Evolutionary conservation across 106 monocot genomes (phyloP).

Genomic region (Narthecium ossifragum): DNA sequence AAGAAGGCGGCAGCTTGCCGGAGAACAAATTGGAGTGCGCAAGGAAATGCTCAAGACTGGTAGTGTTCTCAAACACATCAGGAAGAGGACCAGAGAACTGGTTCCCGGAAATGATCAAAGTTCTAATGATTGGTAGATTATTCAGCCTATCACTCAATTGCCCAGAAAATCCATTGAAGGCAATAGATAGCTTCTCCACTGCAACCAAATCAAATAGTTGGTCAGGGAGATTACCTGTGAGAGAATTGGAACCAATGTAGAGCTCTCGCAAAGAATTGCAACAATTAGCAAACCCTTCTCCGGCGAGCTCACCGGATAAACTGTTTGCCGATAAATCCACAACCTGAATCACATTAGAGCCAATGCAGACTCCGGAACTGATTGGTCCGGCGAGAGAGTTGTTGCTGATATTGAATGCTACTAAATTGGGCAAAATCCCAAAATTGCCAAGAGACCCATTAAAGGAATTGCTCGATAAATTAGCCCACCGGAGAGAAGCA

Average conservation of each 20-base stretch:
- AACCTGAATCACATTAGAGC: slow-evolving; percentile 16
- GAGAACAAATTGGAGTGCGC: slow-evolving; percentile 46
- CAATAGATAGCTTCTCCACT: slow-evolving; percentile 39
- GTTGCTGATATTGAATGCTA: slow-evolving; percentile 45
- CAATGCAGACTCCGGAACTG: slow-evolving; percentile 36
- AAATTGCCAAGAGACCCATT: slow-evolving; percentile 26
- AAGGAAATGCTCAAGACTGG: slow-evolving; percentile 30
- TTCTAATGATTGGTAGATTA: slow-evolving; percentile 27
- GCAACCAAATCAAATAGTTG: slow-evolving; percentile 36
- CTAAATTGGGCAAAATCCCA: slow-evolving; percentile 9
- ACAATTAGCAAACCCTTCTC: slow-evolving; percentile 22
- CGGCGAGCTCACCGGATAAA: slow-evolving; percentile 33
- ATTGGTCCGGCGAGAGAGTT: slow-evolving; percentile 41
- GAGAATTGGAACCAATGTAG: slow-evolving; percentile 32
- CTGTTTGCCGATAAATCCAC: slow-evolving; percentile 48
- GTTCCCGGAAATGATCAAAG: slow-evolving; percentile 34
- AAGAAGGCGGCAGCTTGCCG: slow-evolving; percentile 37
- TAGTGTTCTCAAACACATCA: slow-evolving; percentile 47
- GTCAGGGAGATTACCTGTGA: slow-evolving; percentile 48
- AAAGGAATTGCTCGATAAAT: slow-evolving; percentile 57
- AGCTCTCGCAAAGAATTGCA: slow-evolving; percentile 31
- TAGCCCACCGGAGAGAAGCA: slow-evolving; percentile 12
- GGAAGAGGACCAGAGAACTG: slow-evolving; percentile 44
- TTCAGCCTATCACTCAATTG: slow-evolving; percentile 23
- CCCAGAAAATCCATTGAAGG: slow-evolving; percentile 36